phyloP scores from a whole-genome alignment of 2,329 filamentous ascomycete genomes.

The Pseudonectria buxi region DNA sequence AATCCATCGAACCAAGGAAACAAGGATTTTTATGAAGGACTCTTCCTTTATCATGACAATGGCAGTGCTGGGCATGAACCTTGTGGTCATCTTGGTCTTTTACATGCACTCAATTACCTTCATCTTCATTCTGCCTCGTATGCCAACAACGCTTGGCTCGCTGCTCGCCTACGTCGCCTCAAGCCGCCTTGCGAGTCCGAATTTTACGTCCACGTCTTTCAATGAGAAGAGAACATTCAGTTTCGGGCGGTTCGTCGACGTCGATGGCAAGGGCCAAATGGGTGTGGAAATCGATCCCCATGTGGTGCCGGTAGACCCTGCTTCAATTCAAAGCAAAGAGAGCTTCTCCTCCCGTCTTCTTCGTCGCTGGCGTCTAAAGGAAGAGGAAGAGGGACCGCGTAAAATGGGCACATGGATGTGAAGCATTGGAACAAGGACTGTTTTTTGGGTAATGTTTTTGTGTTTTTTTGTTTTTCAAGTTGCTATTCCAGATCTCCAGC shows the following conservation, averaged over 20 bases:
- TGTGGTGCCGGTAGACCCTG: constrained; percentile 24
- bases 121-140: constrained; percentile 37
- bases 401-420: too few relatives aligned
- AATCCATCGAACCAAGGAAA: constrained; percentile 19
- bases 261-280: constrained; percentile 39
- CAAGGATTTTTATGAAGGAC: constrained; percentile 41
- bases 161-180: constrained; percentile 41
- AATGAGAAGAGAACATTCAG: constrained; percentile 28
- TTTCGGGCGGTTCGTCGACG: constrained; percentile 44
- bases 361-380: neutral
- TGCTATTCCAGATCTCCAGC: too few relatives aligned
- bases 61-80: constrained; percentile 36
- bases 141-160: constrained; percentile 46
- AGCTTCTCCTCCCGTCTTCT: neutral
- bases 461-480: too few relatives aligned
- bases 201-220: neutral
- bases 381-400: too few relatives aligned
- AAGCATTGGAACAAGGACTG: too few relatives aligned
- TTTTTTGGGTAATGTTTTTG: too few relatives aligned
- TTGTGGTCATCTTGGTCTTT: constrained; percentile 34
- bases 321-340: neutral
- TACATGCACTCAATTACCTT: constrained; percentile 35
- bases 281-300: constrained; percentile 46
- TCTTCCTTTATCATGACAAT: constrained; percentile 40
- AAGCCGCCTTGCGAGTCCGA: constrained; percentile 26